Evolutionary conservation across 2,329 filamentous ascomycete species (phyloP), one percentile per base, ranked within the genome.

Genomic region (Apiospora saccharicola): DNA sequence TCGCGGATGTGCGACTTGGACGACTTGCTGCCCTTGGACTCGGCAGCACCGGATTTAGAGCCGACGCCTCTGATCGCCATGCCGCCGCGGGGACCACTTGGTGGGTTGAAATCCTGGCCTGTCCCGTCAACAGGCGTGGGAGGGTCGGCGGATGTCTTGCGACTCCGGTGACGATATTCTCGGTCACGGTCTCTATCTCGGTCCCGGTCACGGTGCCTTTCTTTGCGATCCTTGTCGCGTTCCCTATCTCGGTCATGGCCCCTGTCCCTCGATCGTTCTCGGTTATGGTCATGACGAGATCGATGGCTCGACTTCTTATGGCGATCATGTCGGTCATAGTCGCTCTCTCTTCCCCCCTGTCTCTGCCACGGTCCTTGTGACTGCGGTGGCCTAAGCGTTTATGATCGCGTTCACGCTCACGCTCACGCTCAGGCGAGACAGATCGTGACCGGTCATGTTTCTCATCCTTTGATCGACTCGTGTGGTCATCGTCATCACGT

Each of bases 371-470:
- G 30, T 74, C 71, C 19, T 86, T 64, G 34, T 64, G 57, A 13
- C 57, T 64, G 34, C 57, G 57, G 12, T 64, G 57, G 30, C 57
- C n/a, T n/a, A 30, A 64, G 34, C 57, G 57, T 41, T 64, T 64
- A n/a, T 64, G 86, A 13, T 87, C 86, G 16, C 67, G 67, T 2
- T 69, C 68, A 49, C 68, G 68, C 47, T 90, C 89, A 1, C 68
- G 68, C 68, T 70, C 68, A 41, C 68, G 68, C 68, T 90, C 89
- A 1, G 88, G 89, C 2, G 93, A 94, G 6, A 87, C 86, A 6
- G 92, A 94, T 72, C 92, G 87, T 0, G 91, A 90, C 69, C 88
- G 87, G 68, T 90, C 83, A 75, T 86, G 78, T 75, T 85, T 84
- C 68, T 85, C 82, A 75, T 81, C 81, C 73, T 83, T 81, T 61